These are phyloP conservation scores for Penicillium freii DNA, from an alignment of 2,329 filamentous ascomycete species.

Conservation along the genomic window DNA sequence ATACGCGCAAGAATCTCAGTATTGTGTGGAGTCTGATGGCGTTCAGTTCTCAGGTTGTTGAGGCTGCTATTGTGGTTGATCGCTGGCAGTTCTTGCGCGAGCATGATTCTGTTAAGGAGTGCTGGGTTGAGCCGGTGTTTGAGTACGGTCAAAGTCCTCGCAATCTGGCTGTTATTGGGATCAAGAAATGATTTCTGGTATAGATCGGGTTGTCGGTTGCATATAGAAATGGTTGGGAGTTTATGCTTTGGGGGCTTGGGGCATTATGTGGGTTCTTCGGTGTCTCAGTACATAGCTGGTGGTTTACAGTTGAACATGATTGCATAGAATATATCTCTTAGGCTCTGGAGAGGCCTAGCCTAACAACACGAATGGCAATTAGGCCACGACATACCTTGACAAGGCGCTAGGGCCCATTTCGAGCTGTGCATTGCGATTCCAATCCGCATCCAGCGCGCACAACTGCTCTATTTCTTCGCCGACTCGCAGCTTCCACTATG, in stretches of 20 bases:
- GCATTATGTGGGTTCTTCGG: not conserved
- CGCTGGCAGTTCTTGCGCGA: constrained; percentile 84
- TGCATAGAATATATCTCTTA: not conserved
- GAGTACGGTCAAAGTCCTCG: constrained; percentile 81
- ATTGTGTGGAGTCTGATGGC: constrained; percentile 95
- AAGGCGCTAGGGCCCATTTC: not conserved
- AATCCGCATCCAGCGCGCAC: not conserved
- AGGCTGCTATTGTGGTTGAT: constrained; percentile 87
- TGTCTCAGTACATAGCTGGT: not conserved
- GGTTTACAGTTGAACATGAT: not conserved
- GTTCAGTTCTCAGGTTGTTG: constrained; percentile 83
- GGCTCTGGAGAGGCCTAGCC: not conserved
- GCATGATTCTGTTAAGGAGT: constrained; percentile 68
- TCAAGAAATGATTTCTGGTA: constrained; percentile 61
- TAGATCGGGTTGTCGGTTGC: not conserved
- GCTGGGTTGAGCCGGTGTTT: constrained; percentile 93
- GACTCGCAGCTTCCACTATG: not conserved
- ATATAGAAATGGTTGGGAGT: not conserved
- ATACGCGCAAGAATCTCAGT: constrained; percentile 75
- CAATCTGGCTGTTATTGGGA: constrained; percentile 88
- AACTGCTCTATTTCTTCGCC: not conserved
- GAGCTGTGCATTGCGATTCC: not conserved
- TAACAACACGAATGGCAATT: not conserved
- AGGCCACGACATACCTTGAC: not conserved
- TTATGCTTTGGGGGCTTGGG: not conserved